These are phyloP conservation scores for Penicillium oxalicum DNA, from an alignment of 2,329 filamentous ascomycete genomes.

Conservation along the genomic window DNA sequence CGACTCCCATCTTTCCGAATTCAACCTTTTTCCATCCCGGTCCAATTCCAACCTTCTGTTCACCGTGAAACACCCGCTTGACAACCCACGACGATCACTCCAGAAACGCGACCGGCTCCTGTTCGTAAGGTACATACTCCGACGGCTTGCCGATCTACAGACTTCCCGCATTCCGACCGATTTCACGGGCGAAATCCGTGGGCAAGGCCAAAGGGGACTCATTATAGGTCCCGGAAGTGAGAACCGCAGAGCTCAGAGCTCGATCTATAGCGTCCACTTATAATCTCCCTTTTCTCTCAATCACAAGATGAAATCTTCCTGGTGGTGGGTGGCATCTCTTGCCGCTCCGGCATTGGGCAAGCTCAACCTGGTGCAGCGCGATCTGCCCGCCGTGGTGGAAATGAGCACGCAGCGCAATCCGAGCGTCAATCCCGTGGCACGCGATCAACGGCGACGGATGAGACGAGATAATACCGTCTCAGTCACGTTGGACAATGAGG, in stretches of 20 bases:
- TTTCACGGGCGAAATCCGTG: not conserved
- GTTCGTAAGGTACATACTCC: too few species aligned
- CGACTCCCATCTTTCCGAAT: too few species aligned
- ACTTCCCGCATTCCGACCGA: constrained; percentile 1
- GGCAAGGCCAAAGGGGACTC: too few species aligned
- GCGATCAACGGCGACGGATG: constrained; percentile 42
- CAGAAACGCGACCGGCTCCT: too few species aligned
- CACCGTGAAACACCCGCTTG: too few species aligned
- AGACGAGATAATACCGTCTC: constrained; percentile 36
- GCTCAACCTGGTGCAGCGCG: constrained; percentile 29
- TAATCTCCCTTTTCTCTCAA: too few species aligned
- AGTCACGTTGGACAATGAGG: constrained; percentile 51
- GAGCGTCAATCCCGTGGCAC: constrained; percentile 41
- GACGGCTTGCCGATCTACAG: constrained; percentile 1
- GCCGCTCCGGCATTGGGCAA: constrained; percentile 12
- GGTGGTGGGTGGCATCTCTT: constrained; percentile 14
- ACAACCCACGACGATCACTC: too few species aligned
- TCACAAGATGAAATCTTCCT: constrained; percentile 18
- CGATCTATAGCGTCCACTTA: too few species aligned
- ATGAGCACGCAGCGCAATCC: constrained; percentile 48
- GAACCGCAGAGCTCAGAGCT: too few species aligned
- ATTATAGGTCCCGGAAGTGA: too few species aligned
- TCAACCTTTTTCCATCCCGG: too few species aligned
- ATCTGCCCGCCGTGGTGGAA: constrained; percentile 43
- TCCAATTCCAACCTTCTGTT: too few species aligned